These are phyloP conservation scores for Leucosporidium yakuticum DNA, from an alignment of 768 basidiomycete genomes.

Conservation along the genomic window DNA sequence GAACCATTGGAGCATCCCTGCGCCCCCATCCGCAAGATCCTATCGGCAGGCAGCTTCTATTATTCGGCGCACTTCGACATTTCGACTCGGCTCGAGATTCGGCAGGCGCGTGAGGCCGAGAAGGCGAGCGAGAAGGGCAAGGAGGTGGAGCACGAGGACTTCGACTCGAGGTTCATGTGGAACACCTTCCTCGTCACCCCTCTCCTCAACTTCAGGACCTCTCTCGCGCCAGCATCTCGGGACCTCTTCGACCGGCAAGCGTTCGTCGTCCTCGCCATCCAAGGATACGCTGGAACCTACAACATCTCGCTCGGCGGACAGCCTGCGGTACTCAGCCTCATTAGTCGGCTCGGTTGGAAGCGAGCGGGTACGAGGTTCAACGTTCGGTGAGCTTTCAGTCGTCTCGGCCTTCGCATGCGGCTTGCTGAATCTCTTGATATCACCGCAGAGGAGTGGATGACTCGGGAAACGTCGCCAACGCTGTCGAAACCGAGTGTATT, in stretches of 20 bases:
- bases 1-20: slow-evolving; percentile 79
- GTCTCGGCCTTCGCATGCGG: neutral
- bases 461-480: slow-evolving; percentile 89
- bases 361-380: slow-evolving; percentile 96
- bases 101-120: slow-evolving; percentile 46
- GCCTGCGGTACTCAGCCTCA: slow-evolving; percentile 68
- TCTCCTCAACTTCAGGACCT: slow-evolving; percentile 77
- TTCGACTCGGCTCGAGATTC: slow-evolving; percentile 68
- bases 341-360: slow-evolving; percentile 86
- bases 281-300: slow-evolving; percentile 84
- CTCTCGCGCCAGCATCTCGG: slow-evolving; percentile 63
- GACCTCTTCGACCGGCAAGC: slow-evolving; percentile 72
- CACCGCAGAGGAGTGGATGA: slow-evolving; percentile 24
- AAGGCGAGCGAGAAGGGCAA: slow-evolving; percentile 9
- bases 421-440: too few relatives aligned
- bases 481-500: slow-evolving; percentile 76
- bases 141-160: slow-evolving; percentile 43
- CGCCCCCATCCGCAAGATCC: slow-evolving; percentile 76
- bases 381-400: slow-evolving; percentile 13
- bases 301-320: slow-evolving; percentile 68
- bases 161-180: slow-evolving; percentile 87
- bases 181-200: slow-evolving; percentile 85
- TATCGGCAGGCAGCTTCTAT: slow-evolving; percentile 89
- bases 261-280: slow-evolving; percentile 84
- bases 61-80: slow-evolving; percentile 87